Evolutionary conservation across 805 yeast genomes (phyloP).

Genomic region (Candida chilensis): DNA sequence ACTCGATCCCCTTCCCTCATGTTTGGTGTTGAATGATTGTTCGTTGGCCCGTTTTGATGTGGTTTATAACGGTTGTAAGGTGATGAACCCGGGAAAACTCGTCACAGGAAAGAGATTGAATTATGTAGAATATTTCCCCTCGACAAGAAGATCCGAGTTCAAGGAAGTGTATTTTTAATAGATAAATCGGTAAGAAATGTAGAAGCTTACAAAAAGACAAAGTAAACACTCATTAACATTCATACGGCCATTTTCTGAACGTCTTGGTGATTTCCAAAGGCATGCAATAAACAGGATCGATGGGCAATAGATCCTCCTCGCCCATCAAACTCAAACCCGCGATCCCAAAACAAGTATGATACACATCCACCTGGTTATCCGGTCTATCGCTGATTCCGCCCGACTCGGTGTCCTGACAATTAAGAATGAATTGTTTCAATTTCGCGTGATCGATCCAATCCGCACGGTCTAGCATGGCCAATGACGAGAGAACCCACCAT

Average conservation of each 20-base stretch:
- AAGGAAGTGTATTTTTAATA: slow-evolving; percentile 32
- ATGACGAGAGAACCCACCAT: slow-evolving; percentile 90
- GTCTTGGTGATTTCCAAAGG: slow-evolving; percentile 39
- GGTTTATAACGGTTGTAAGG: slow-evolving; percentile 75
- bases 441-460: slow-evolving; percentile 71
- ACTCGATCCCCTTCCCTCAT: slow-evolving; percentile 72
- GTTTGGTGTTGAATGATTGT: slow-evolving; percentile 56
- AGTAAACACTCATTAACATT: no score
- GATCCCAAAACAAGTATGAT: slow-evolving; percentile 84
- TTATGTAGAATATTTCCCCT: slow-evolving; percentile 69
- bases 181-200: no score
- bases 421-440: slow-evolving; percentile 58
- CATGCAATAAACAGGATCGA: slow-evolving; percentile 86
- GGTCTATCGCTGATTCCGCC: slow-evolving; percentile 95
- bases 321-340: slow-evolving; percentile 81
- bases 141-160: slow-evolving; percentile 39
- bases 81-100: slow-evolving; percentile 62
- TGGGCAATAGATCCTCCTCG: slow-evolving; percentile 42
- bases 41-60: slow-evolving; percentile 65
- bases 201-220: no score
- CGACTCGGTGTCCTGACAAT: slow-evolving; percentile 62
- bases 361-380: slow-evolving; percentile 87
- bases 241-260: slow-evolving; percentile 23
- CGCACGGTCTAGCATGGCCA: slow-evolving; percentile 54
- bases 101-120: slow-evolving; percentile 34